phyloP scores from a whole-genome alignment of 371 early-diverging fungal genomes.

The Rhizomucor miehei region DNA sequence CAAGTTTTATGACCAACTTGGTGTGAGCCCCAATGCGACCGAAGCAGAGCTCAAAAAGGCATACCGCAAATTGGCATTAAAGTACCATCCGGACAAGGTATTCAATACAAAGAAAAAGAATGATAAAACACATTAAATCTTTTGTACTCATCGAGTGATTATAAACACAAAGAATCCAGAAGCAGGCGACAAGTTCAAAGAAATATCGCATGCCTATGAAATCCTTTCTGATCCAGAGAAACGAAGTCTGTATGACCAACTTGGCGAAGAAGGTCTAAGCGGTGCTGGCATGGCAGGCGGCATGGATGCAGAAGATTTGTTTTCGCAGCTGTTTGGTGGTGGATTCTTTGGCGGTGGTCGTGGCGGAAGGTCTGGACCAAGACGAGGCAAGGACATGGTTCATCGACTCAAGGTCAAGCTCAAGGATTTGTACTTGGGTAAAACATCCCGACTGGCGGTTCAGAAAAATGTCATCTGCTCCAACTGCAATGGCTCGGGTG shows the following conservation, averaged over 20 bases:
- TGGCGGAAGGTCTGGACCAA: constrained; percentile 69
- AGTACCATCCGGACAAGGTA: constrained; percentile 95
- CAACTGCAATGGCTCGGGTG: constrained; percentile 82
- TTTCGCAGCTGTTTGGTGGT: constrained; percentile 83
- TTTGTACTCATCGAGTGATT: constrained; percentile 1
- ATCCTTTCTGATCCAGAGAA: constrained; percentile 85
- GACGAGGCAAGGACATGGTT: constrained; percentile 73
- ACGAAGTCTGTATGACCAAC: constrained; percentile 76
- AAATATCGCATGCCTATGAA: constrained; percentile 93
- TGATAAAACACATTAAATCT: background rate
- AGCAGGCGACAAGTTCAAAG: constrained; percentile 90
- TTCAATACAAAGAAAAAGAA: constrained; percentile 1
- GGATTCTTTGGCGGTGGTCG: constrained; percentile 66
- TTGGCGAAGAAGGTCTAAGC: constrained; percentile 83
- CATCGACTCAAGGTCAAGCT: constrained; percentile 83
- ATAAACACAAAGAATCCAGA: constrained; percentile 76
- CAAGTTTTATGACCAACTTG: constrained; percentile 92
- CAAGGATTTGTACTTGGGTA: constrained; percentile 95
- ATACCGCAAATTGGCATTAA: constrained; percentile 88
- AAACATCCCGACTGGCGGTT: constrained; percentile 85
- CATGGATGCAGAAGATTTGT: constrained; percentile 84
- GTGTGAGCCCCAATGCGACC: constrained; percentile 75
- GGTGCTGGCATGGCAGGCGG: constrained; percentile 58
- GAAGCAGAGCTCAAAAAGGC: constrained; percentile 89
- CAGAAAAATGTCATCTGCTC: constrained; percentile 83